These are phyloP conservation scores for Rickenella mellea DNA, from an alignment of 768 basidiomycete species.

Conservation along the genomic window DNA sequence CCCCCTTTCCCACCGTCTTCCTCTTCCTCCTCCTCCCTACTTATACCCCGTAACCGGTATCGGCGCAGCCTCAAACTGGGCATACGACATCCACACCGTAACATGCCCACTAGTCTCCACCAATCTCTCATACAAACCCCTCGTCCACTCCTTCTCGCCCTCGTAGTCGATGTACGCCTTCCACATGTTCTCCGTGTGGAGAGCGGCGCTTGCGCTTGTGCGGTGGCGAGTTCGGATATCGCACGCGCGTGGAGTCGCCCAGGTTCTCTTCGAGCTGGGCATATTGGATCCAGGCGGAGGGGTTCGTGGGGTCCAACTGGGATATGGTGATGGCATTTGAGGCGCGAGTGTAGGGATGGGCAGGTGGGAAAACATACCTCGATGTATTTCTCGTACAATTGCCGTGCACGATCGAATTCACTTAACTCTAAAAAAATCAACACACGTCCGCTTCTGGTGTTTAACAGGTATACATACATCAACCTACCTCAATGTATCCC, in stretches of 20 bases:
- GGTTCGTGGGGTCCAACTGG: slow-evolving; percentile 83
- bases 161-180: slow-evolving; percentile 98
- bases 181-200: slow-evolving; percentile 96
- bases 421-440: slow-evolving; percentile 52
- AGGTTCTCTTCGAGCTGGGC: slow-evolving; percentile 85
- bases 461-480: slow-evolving; percentile 41
- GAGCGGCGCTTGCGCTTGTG: slow-evolving; percentile 72
- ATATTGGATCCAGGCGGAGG: slow-evolving; percentile 92
- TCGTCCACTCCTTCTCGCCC: slow-evolving; percentile 78
- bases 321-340: slow-evolving; percentile 1
- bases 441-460: not conserved
- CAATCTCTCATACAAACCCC: slow-evolving; percentile 84
- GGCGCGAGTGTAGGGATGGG: not conserved
- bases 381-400: slow-evolving; percentile 87
- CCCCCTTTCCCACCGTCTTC: slow-evolving; percentile 45
- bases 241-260: slow-evolving; percentile 83
- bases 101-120: slow-evolving; percentile 82
- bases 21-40: slow-evolving; percentile 50
- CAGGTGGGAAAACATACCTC: slow-evolving; percentile 46
- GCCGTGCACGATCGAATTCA: slow-evolving; percentile 91
- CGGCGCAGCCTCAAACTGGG: slow-evolving; percentile 79
- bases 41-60: slow-evolving; percentile 56
- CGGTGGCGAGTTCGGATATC: slow-evolving; percentile 86
- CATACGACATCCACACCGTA: slow-evolving; percentile 96
- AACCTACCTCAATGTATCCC: slow-evolving; percentile 89